Evolutionary conservation across 192 early-diverging fungal genomes (phyloP).

Genomic region (Podila epicladia): DNA sequence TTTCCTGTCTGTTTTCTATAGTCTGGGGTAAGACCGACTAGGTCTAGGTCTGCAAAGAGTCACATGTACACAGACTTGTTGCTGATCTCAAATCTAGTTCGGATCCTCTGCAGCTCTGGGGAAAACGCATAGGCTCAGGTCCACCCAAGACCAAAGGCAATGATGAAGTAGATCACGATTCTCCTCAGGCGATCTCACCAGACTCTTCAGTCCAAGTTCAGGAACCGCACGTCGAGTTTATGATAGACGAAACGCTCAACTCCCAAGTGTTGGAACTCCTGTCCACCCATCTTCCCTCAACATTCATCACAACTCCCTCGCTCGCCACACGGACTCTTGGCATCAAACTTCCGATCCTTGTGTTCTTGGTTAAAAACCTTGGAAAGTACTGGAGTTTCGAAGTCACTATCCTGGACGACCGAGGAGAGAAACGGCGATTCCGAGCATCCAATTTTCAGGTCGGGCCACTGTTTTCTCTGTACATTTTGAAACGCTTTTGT

Average conservation of each 20-base stretch:
- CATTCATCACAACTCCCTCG: constrained; percentile 90
- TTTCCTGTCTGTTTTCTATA: constrained; percentile 90
- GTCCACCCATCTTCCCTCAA: constrained; percentile 81
- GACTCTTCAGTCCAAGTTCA: constrained; percentile 27
- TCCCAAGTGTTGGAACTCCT: constrained; percentile 84
- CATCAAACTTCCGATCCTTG: constrained; percentile 90
- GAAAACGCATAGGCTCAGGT: constrained; percentile 21
- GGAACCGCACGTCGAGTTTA: constrained; percentile 77
- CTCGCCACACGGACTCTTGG: constrained; percentile 81
- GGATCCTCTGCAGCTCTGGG: constrained; percentile 42
- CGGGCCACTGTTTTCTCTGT: constrained; percentile 3
- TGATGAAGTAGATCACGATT: constrained; percentile 3
- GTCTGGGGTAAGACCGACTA: constrained; percentile 72
- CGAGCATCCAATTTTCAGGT: constrained; percentile 94
- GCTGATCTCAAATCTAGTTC: not conserved
- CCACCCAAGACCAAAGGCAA: constrained; percentile 8
- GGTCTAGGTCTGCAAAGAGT: not conserved
- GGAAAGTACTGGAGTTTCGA: constrained; percentile 95
- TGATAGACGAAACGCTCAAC: constrained; percentile 84
- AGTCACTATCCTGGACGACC: constrained; percentile 88
- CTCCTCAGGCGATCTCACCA: constrained; percentile 61
- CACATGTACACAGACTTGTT: not conserved
- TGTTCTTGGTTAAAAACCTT: constrained; percentile 89
- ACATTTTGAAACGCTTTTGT: not conserved
- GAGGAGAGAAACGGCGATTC: constrained; percentile 81